Conservation (phyloP, 2,329 filamentous ascomycete species). For the Penicillium italicum region DNA sequence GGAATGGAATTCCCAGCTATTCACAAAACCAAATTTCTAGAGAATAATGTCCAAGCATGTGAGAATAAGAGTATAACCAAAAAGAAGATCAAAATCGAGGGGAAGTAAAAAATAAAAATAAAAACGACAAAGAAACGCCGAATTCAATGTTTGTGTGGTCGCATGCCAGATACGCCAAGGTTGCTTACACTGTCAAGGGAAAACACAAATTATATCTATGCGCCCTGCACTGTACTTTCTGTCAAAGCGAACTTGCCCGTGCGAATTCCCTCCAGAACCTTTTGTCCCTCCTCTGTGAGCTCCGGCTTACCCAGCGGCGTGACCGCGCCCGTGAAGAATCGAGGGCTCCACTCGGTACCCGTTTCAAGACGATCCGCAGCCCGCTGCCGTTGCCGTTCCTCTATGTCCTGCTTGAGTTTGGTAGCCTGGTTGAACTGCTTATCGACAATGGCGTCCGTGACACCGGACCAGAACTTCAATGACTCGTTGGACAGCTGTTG, state of each 20-base stretch:
- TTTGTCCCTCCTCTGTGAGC: slow-evolving; percentile 60
- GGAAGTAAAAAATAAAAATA: not conserved
- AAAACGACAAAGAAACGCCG: slow-evolving; percentile 15
- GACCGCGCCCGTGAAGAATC: slow-evolving; percentile 73
- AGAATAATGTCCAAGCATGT: slow-evolving; percentile 18
- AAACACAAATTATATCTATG: slow-evolving; percentile 24
- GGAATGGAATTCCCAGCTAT: not conserved
- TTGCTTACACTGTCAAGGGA: slow-evolving; percentile 9
- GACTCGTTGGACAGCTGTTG: slow-evolving; percentile 86
- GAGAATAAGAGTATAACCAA: slow-evolving; percentile 2
- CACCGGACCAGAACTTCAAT: slow-evolving; percentile 77
- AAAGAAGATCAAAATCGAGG: not conserved
- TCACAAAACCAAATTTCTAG: not conserved
- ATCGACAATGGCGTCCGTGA: slow-evolving; percentile 77
- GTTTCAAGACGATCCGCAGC: slow-evolving; percentile 72
- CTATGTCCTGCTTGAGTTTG: slow-evolving; percentile 80
- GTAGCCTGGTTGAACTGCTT: slow-evolving; percentile 86
- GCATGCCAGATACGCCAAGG: slow-evolving; percentile 28
- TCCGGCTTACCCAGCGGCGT: slow-evolving; percentile 60
- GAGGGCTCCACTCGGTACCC: slow-evolving; percentile 71
- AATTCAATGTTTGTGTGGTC: slow-evolving; percentile 12
- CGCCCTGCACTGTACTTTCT: slow-evolving; percentile 35
- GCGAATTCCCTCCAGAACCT: slow-evolving; percentile 55
- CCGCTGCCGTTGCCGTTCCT: slow-evolving; percentile 83
- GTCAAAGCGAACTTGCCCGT: slow-evolving; percentile 50